phyloP scores from a whole-genome alignment of 148 eudicot species.

The Persicaria maculosa region DNA sequence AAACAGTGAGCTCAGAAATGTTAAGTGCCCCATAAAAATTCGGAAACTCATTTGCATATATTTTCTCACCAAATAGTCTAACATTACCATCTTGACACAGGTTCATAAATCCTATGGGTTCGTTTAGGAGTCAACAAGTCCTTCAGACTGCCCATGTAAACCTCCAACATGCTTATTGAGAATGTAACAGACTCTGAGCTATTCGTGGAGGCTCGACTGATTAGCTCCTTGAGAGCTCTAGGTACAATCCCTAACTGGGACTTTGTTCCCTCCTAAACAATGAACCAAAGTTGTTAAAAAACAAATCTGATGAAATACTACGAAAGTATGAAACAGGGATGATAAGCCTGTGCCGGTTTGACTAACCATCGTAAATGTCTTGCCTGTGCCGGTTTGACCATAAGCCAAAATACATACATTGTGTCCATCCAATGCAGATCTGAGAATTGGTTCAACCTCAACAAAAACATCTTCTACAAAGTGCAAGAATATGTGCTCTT shows the following conservation, averaged over 20 bases:
- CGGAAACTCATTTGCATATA: not conserved
- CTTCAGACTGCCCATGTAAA: conserved; percentile 61
- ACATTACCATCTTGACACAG: conserved; percentile 47
- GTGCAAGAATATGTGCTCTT: conserved; percentile 22
- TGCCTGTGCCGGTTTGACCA: conserved; percentile 79
- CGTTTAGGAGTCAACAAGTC: conserved; percentile 53
- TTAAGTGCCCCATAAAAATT: not conserved
- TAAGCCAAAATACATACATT: conserved; percentile 66
- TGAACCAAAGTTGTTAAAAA: not conserved
- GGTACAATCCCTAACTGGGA: conserved; percentile 55
- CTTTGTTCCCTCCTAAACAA: conserved; percentile 47
- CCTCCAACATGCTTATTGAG: conserved; percentile 73
- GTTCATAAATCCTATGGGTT: conserved; percentile 31
- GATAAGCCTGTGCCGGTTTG: conserved; percentile 58
- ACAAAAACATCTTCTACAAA: conserved; percentile 61
- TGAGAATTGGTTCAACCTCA: conserved; percentile 74
- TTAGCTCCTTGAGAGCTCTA: conserved; percentile 46
- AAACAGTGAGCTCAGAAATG: conserved; percentile 14
- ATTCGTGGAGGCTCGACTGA: conserved; percentile 36
- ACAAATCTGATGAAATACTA: not conserved
- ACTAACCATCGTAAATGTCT: conserved; percentile 70
- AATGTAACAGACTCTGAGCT: conserved; percentile 34
- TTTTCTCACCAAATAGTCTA: not conserved
- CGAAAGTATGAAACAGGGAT: not conserved
- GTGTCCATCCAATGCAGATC: conserved; percentile 78